phyloP scores from a whole-genome alignment of 176 grass and related monocot genomes.

The Eremochloa ophiuroides region DNA sequence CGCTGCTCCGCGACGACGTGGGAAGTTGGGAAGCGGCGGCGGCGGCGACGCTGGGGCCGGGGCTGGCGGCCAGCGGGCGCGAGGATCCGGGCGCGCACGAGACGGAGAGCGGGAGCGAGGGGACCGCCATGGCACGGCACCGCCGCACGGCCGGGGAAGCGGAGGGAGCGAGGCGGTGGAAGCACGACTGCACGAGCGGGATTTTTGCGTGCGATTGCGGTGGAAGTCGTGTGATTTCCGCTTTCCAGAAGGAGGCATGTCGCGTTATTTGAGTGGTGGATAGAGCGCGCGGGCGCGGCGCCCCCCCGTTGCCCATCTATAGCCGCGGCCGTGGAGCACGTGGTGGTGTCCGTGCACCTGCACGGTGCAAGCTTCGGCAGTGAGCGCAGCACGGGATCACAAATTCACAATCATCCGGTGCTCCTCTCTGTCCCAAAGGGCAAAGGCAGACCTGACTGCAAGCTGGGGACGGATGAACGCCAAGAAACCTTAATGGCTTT shows the following conservation, averaged over 20 bases:
- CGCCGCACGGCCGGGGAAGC: background rate
- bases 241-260: background rate
- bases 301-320: no score
- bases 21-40: background rate
- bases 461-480: background rate
- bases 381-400: background rate
- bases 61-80: background rate
- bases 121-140: conserved; percentile 12
- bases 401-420: background rate
- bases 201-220: conserved; percentile 26
- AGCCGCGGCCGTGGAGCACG: background rate
- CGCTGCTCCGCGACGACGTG: background rate
- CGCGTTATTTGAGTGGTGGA: conserved; percentile 34
- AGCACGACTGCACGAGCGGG: background rate
- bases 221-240: background rate
- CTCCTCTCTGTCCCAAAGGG: background rate
- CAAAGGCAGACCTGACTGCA: background rate
- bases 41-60: background rate
- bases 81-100: conserved; percentile 16
- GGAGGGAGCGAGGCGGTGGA: background rate
- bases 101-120: conserved; percentile 8
- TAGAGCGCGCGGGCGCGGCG: background rate
- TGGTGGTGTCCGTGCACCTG: background rate
- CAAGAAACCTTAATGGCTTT: background rate
- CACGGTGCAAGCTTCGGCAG: background rate